A percentile compares a stretch with the other conserved stretches of the same genome.
phyloP scores from a whole-genome alignment of 1,139 yeast species.

The Zygoascus meyerae region DNA sequence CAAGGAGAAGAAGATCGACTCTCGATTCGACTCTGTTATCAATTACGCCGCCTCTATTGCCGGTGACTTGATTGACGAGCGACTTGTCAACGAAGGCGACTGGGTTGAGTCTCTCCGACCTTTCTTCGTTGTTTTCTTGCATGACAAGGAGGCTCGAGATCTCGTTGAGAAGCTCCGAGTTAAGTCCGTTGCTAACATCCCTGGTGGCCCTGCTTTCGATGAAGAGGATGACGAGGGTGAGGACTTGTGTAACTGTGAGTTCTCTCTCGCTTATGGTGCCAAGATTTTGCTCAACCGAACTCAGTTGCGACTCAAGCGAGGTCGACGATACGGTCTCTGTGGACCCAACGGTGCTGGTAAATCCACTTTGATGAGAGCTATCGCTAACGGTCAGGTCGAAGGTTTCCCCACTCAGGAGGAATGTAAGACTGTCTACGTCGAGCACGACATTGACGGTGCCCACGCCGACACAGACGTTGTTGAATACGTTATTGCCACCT shows the following conservation, averaged over 20 bases:
- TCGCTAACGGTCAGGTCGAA: slow-evolving; percentile 99
- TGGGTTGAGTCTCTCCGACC: slow-evolving; percentile 89
- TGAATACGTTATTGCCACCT: slow-evolving; percentile 81
- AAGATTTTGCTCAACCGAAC: slow-evolving; percentile 99
- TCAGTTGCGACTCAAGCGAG: slow-evolving; percentile 98
- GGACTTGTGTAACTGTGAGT: slow-evolving; percentile 99
- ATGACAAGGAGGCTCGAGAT: slow-evolving; percentile 86
- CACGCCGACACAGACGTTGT: slow-evolving; percentile 92
- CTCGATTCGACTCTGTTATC: slow-evolving; percentile 70
- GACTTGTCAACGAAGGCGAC: slow-evolving; percentile 85
- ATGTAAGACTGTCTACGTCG: slow-evolving; percentile 98
- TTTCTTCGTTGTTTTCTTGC: slow-evolving; percentile 92
- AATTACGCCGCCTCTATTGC: slow-evolving; percentile 91
- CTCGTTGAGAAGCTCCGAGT: slow-evolving; percentile 92
- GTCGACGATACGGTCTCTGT: slow-evolving; percentile 99
- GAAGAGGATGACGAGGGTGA: slow-evolving; percentile 99
- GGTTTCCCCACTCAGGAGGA: slow-evolving; percentile 99
- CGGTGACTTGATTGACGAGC: slow-evolving; percentile 98
- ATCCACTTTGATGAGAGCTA: slow-evolving; percentile 99
- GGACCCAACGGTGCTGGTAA: slow-evolving; percentile 99
- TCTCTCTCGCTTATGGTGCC: slow-evolving; percentile 99
- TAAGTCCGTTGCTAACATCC: slow-evolving; percentile 96
- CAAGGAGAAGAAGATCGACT: slow-evolving; percentile 60
- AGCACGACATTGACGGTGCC: slow-evolving; percentile 98
- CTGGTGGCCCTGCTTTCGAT: slow-evolving; percentile 90